phyloP scores from a whole-genome alignment of 108 stramenopile genomes.

The Cafeteria roenbergensis region DNA sequence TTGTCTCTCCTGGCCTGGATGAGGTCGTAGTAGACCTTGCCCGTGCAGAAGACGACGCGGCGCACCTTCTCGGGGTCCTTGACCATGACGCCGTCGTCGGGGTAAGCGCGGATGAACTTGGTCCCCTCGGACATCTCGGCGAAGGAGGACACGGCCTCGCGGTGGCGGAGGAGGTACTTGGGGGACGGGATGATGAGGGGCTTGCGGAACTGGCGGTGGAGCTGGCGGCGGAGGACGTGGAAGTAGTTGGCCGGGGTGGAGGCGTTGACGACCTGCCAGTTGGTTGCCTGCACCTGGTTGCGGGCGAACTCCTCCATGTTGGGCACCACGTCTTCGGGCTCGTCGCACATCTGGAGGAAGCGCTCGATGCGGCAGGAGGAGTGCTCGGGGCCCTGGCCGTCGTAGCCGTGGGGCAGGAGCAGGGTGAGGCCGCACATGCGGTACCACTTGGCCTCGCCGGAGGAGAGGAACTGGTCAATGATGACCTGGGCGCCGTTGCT shows the following conservation, averaged over 20 bases:
- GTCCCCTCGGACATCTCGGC: conserved; percentile 83
- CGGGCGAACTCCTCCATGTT: conserved; percentile 64
- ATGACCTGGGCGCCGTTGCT: conserved; percentile 92
- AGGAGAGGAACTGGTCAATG: conserved; percentile 90
- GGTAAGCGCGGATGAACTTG: conserved; percentile 62
- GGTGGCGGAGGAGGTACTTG: conserved; percentile 83
- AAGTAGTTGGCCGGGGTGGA: conserved; percentile 97
- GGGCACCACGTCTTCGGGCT: conserved; percentile 85
- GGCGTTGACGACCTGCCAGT: conserved; percentile 94
- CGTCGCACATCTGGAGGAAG: conserved; percentile 86
- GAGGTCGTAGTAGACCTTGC: conserved; percentile 97
- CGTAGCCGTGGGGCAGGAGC: conserved; percentile 92
- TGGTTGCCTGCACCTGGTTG: conserved; percentile 80
- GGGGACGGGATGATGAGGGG: conserved; percentile 87
- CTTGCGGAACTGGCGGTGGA: conserved; percentile 98
- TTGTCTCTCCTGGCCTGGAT: conserved; percentile 65
- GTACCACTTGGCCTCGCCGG: conserved; percentile 97
- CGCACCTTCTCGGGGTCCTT: conserved; percentile 70
- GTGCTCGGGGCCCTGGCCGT: conserved; percentile 97
- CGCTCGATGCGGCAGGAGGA: conserved; percentile 90
- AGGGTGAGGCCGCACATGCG: conserved; percentile 85
- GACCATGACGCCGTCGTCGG: conserved; percentile 50
- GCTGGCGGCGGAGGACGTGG: conserved; percentile 92
- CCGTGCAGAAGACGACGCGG: conserved; percentile 76
- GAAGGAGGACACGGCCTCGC: conserved; percentile 62